Evolutionary conservation across 2,329 filamentous ascomycete species (phyloP).

Genomic region (Microcera coccophila): DNA sequence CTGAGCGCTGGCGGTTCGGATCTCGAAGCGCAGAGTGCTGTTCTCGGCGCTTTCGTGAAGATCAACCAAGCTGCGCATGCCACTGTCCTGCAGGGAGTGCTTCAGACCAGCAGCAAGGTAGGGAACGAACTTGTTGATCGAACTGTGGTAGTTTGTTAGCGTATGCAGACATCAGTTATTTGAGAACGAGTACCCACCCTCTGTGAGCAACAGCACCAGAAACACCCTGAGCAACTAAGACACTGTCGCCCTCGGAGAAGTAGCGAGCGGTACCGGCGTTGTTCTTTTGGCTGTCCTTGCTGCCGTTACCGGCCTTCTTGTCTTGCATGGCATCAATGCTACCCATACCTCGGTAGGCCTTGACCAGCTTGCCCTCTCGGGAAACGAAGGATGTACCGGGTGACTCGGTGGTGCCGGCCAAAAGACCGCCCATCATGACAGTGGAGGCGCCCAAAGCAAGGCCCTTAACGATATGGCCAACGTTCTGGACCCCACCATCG

Average conservation of each 20-base stretch:
- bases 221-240: slow-evolving; percentile 95
- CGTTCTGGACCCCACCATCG: slow-evolving; percentile 96
- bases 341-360: slow-evolving; percentile 98
- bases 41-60: slow-evolving; percentile 71
- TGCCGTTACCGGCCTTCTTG: slow-evolving; percentile 81
- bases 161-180: neutral
- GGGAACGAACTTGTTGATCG: slow-evolving; percentile 90
- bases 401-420: slow-evolving; percentile 95
- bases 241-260: slow-evolving; percentile 93
- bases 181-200: slow-evolving; percentile 43
- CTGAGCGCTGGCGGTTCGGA: slow-evolving; percentile 90
- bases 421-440: slow-evolving; percentile 98
- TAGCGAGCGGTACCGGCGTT: slow-evolving; percentile 97
- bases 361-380: slow-evolving; percentile 94
- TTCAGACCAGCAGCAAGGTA: slow-evolving; percentile 94
- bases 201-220: slow-evolving; percentile 79
- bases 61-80: slow-evolving; percentile 72
- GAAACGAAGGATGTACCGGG: slow-evolving; percentile 96
- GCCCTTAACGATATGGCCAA: slow-evolving; percentile 98
- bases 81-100: slow-evolving; percentile 95
- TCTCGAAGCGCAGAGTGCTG: slow-evolving; percentile 83
- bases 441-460: slow-evolving; percentile 90
- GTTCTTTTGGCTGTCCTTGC: slow-evolving; percentile 69
- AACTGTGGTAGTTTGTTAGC: slow-evolving; percentile 47
- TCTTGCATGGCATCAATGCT: slow-evolving; percentile 99